Conservation (phyloP, 2,329 filamentous ascomycete species). For the Aspergillus ustus region DNA sequence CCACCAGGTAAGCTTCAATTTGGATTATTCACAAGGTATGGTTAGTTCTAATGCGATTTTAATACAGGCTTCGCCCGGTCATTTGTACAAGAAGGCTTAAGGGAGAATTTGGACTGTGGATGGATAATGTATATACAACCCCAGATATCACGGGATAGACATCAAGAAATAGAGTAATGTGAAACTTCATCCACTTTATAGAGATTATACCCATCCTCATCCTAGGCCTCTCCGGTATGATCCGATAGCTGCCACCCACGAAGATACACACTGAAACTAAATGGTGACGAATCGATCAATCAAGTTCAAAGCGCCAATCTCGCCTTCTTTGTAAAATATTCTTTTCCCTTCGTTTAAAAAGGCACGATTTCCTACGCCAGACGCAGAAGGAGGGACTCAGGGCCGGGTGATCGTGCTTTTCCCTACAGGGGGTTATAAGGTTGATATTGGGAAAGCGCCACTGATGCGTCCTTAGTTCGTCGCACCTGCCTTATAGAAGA, state of each 20-base stretch:
- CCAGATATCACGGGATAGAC: neutral
- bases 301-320: neutral
- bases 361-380: too few species aligned
- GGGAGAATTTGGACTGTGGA: neutral
- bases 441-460: neutral
- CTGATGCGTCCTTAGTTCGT: neutral
- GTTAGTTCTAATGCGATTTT: neutral
- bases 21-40: neutral
- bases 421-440: too few species aligned
- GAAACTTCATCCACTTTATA: neutral
- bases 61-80: slow-evolving; percentile 23
- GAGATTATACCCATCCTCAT: too few species aligned
- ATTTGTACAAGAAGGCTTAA: slow-evolving; percentile 19
- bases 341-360: neutral
- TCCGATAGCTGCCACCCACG: too few species aligned
- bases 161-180: neutral
- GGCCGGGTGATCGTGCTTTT: too few species aligned
- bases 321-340: neutral
- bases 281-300: too few species aligned
- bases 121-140: neutral
- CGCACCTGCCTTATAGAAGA: neutral
- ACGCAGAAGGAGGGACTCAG: neutral
- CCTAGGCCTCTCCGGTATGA: too few species aligned
- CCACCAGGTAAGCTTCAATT: slow-evolving; percentile 70
- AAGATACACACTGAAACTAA: neutral